These are phyloP conservation scores for Thermoascus crustaceus DNA, from an alignment of 2,329 filamentous ascomycete genomes.

Conservation along the genomic window DNA sequence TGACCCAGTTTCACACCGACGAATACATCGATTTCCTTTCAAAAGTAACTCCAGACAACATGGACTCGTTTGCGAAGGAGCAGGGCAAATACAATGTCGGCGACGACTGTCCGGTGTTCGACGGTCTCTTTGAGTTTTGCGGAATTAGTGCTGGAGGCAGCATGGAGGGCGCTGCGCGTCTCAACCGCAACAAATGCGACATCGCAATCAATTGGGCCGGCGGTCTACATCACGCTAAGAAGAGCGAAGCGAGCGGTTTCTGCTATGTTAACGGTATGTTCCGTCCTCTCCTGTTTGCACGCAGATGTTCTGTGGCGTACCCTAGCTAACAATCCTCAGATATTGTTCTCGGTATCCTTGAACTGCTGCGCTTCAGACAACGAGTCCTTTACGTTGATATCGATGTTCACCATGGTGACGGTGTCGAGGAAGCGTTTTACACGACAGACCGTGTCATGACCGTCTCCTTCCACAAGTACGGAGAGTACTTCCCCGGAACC, in stretches of 20 bases:
- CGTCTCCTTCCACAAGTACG: slow-evolving; percentile 64
- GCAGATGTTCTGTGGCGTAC: not conserved
- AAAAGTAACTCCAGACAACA: slow-evolving; percentile 96
- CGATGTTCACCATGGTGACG: slow-evolving; percentile 60
- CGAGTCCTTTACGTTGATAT: slow-evolving; percentile 60
- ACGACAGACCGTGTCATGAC: slow-evolving; percentile 66
- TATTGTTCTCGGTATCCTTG: slow-evolving; percentile 58
- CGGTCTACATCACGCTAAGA: slow-evolving; percentile 93
- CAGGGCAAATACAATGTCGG: slow-evolving; percentile 71
- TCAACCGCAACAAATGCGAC: slow-evolving; percentile 61
- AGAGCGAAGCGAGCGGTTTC: slow-evolving; percentile 88
- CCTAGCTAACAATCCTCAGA: slow-evolving; percentile 34
- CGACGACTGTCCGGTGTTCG: slow-evolving; percentile 58
- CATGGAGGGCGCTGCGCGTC: slow-evolving; percentile 61
- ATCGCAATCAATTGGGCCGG: slow-evolving; percentile 80
- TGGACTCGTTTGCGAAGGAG: slow-evolving; percentile 86
- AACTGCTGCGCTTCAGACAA: slow-evolving; percentile 56
- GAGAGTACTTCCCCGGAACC: slow-evolving; percentile 64
- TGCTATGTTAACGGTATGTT: slow-evolving; percentile 81
- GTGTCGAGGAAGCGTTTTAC: slow-evolving; percentile 64
- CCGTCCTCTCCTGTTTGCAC: too few species aligned
- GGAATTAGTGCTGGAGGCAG: slow-evolving; percentile 61
- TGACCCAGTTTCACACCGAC: slow-evolving; percentile 66
- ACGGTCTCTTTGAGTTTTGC: slow-evolving; percentile 63
- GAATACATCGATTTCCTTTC: slow-evolving; percentile 66